These are phyloP conservation scores for Penicillium paxilli DNA, from an alignment of 495 filamentous ascomycete genomes.

Conservation along the genomic window DNA sequence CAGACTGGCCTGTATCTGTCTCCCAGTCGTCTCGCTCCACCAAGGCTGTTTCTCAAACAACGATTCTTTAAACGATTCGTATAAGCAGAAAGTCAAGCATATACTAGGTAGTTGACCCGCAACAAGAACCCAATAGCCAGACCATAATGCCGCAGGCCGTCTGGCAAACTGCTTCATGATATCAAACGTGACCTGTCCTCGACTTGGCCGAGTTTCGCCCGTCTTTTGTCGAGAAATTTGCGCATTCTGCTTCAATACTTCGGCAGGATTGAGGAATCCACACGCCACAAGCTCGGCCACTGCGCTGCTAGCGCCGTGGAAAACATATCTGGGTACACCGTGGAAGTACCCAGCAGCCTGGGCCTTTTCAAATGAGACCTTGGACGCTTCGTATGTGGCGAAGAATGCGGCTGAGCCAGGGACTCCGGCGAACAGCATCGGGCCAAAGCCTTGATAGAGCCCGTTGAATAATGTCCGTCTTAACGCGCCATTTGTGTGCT, in stretches of 20 bases:
- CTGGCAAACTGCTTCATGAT: conserved; percentile 2
- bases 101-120: conserved; percentile 9
- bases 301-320: conserved; percentile 7
- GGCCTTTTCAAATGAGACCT: conserved; percentile 1
- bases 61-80: conserved; percentile 11
- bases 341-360: conserved; percentile 7
- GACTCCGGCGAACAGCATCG: conserved; percentile 5
- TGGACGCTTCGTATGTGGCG: conserved; percentile 12
- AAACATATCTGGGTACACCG: neutral
- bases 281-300: conserved; percentile 2
- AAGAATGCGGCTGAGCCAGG: conserved; percentile 8
- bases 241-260: conserved; percentile 15
- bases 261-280: conserved; percentile 8
- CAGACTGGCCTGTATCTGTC: conserved; percentile 3
- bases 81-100: conserved; percentile 11
- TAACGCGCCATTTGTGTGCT: conserved; percentile 4
- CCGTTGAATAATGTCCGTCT: conserved; percentile 5
- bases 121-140: conserved; percentile 7
- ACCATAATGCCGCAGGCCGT: conserved; percentile 2
- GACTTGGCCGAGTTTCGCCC: neutral
- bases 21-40: neutral
- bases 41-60: neutral
- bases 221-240: conserved; percentile 8
- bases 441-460: conserved; percentile 12
- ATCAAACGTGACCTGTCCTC: neutral